Base-by-base conservation (phyloP, 768 basidiomycete species). In the Leccinum broughii region DNA sequence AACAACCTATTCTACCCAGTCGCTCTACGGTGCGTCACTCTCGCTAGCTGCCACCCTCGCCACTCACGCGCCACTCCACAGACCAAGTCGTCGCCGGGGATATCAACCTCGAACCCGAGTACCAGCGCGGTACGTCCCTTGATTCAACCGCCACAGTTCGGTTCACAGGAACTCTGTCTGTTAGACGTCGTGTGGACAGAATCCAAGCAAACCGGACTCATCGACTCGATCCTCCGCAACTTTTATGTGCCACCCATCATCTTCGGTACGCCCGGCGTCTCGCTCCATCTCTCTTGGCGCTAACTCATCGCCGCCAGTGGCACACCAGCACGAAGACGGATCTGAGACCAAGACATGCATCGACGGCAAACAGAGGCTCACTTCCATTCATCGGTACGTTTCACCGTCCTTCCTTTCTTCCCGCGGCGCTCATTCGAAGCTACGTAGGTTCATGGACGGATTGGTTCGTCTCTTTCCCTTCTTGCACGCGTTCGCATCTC, bases 181-280 rank as follows among this genome's bases (percentile, higher is more conserved):
- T 10, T 54, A 90, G 90, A 86, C 51, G 84, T 93, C 41, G 92
- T 93, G 1, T 93, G 91, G 92, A 79, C 88, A 0, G 87, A 90
- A 61, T 65, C 77, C 3, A 92, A 92, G 72, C 89, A 92, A 70
- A 82, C 86, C 22, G 83, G 84, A 0, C 78, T 93, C 28, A 85
- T 93, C 46, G 92, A 93, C 69, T 90, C 88, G 2, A 79, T 92
- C 11, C 83, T 90, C 61, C 85, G 88, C 49, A 91, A 92, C 67
- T 91, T 86, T 61, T 91, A 90, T 57, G 82, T 93, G 9, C 92
- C 92, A 0, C 88, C 91, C 0, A 79, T 93, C 24, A 87, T 93
- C 10, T 92, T 93, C 62, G 81, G 86, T 85, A 62, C n/a, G 81
- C 4, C 1, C 11, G 37, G 37, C 37, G 37, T 13, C 8, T 39